Evolutionary conservation across 2,329 filamentous ascomycete genomes (phyloP).

Genomic region (Xylariaceae sp.): DNA sequence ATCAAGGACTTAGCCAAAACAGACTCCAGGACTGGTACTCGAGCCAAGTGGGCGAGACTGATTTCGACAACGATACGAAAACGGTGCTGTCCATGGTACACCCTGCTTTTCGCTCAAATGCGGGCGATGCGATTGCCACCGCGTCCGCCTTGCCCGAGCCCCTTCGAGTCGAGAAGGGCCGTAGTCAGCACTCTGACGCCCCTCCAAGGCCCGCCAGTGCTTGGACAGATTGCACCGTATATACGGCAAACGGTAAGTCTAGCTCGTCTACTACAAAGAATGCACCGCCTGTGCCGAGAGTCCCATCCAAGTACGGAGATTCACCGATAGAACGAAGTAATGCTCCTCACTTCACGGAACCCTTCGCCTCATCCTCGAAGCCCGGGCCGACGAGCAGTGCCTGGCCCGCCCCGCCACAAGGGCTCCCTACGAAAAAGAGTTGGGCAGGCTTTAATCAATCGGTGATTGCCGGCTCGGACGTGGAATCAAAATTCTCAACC

Average conservation of each 20-base stretch:
- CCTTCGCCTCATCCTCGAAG: not conserved
- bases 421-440: not conserved
- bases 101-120: constrained; percentile 22
- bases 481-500: constrained; percentile 8
- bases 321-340: no score
- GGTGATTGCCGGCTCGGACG: constrained; percentile 18
- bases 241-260: constrained; percentile 13
- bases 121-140: not conserved
- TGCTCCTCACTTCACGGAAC: not conserved
- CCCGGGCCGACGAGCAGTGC: not conserved
- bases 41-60: constrained; percentile 5
- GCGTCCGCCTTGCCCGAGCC: constrained; percentile 20
- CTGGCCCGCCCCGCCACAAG: constrained; percentile 17
- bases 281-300: constrained; percentile 20
- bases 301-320: constrained; percentile 17
- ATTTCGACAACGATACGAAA: constrained; percentile 12
- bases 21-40: constrained; percentile 26
- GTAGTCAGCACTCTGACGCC: not conserved
- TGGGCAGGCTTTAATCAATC: constrained; percentile 10
- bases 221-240: constrained; percentile 26
- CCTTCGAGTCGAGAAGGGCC: constrained; percentile 15
- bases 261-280: not conserved
- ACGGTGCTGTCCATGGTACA: constrained; percentile 24
- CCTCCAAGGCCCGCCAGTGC: not conserved
- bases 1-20: constrained; percentile 14